Percentiles rank a stretch among this genome's conserved stretches.
Conservation (phyloP, 2,329 filamentous ascomycete species). For the Fusarium sulawesiense region DNA sequence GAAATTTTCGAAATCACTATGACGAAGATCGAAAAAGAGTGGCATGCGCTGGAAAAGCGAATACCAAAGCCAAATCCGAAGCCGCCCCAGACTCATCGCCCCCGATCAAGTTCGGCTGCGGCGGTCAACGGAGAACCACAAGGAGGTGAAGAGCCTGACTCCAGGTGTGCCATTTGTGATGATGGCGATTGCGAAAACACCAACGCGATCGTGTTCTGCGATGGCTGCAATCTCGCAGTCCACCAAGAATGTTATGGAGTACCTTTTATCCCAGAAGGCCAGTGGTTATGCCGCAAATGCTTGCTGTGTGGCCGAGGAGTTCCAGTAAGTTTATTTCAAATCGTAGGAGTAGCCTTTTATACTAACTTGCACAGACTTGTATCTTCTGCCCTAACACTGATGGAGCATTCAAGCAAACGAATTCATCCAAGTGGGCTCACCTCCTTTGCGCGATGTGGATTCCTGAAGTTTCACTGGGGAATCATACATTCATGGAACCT, state of each 20-base stretch:
- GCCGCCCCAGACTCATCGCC: constrained; percentile 92
- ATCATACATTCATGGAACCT: constrained; percentile 97
- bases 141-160: constrained; percentile 90
- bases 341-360: background rate
- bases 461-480: constrained; percentile 93
- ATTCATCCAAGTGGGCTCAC: constrained; percentile 95
- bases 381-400: constrained; percentile 99
- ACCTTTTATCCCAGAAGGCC: constrained; percentile 97
- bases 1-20: constrained; percentile 98
- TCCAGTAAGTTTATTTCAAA: constrained; percentile 67
- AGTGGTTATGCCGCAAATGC: constrained; percentile 98
- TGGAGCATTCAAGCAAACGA: constrained; percentile 98
- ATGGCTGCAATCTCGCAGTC: constrained; percentile 96
- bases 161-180: constrained; percentile 96
- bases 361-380: constrained; percentile 72
- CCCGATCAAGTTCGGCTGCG: constrained; percentile 91
- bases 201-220: constrained; percentile 98
- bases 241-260: constrained; percentile 99
- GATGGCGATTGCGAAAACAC: constrained; percentile 99
- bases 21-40: constrained; percentile 99
- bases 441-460: constrained; percentile 98
- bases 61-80: constrained; percentile 98
- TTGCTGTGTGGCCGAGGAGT: constrained; percentile 93
- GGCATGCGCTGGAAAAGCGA: constrained; percentile 93
- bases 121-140: constrained; percentile 94